These are phyloP conservation scores for Astragalus glycyphyllos DNA, from an alignment of 306 rosid genomes.

Conservation along the genomic window DNA sequence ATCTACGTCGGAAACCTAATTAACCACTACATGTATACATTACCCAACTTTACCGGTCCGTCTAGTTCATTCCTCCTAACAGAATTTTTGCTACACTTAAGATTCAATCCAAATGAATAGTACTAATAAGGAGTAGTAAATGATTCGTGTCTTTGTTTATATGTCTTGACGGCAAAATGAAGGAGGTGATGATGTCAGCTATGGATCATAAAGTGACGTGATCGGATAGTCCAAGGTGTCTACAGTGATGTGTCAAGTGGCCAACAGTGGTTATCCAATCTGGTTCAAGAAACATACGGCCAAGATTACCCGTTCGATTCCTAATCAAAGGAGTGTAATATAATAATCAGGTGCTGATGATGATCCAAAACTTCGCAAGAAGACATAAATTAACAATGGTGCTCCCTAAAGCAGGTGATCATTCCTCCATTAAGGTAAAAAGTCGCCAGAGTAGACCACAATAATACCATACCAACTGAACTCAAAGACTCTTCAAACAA, in stretches of 20 bases:
- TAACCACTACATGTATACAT: too few species aligned
- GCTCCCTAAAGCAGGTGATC: constrained; percentile 41
- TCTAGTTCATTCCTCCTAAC: too few species aligned
- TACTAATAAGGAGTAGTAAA: too few species aligned
- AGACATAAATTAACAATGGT: neutral
- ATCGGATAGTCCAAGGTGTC: constrained; percentile 7
- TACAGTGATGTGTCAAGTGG: constrained; percentile 37
- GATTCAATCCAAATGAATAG: too few species aligned
- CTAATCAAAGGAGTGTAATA: neutral
- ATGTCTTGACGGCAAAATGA: neutral
- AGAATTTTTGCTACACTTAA: too few species aligned
- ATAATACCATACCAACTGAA: constrained; percentile 27
- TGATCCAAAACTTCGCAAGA: neutral
- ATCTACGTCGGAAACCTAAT: too few species aligned
- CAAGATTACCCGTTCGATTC: constrained; percentile 28
- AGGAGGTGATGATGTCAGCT: constrained; percentile 37
- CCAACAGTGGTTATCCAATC: neutral
- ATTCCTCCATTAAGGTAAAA: neutral
- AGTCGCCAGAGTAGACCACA: constrained; percentile 68
- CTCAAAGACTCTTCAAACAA: constrained; percentile 29
- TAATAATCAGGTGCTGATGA: neutral
- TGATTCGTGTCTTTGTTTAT: neutral
- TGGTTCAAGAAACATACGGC: constrained; percentile 47
- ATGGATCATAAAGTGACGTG: constrained; percentile 35
- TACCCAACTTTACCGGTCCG: too few species aligned